Evolutionary conservation across 768 basidiomycete species (phyloP).

Genomic region (Boletus edulis): DNA sequence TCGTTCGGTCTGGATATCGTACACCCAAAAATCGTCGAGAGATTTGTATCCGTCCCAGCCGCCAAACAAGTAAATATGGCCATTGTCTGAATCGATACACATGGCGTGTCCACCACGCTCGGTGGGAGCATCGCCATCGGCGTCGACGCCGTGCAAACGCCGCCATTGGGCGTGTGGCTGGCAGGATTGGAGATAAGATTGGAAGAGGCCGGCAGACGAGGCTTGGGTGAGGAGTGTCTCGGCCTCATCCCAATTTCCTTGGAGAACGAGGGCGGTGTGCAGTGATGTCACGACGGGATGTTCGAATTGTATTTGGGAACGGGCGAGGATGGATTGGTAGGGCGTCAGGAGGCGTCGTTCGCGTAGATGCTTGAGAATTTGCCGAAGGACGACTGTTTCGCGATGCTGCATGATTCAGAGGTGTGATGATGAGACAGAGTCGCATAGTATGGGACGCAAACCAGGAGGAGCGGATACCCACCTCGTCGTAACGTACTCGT

Average conservation of each 20-base stretch:
- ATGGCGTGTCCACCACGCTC: conserved; percentile 78
- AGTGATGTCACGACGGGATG: conserved; percentile 69
- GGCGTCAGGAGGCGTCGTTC: conserved; percentile 70
- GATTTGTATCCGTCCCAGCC: conserved; percentile 75
- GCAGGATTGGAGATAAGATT: conserved; percentile 49
- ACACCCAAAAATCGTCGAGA: conserved; percentile 79
- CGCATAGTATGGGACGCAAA: neutral
- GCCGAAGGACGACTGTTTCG: conserved; percentile 62
- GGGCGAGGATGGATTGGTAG: conserved; percentile 34
- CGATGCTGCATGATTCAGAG: conserved; percentile 46
- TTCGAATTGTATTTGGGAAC: conserved; percentile 39
- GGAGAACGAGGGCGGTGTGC: conserved; percentile 60
- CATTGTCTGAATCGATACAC: conserved; percentile 67
- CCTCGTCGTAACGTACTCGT: conserved; percentile 58
- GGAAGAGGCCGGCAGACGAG: conserved; percentile 58
- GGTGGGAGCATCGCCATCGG: conserved; percentile 61
- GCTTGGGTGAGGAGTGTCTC: conserved; percentile 52
- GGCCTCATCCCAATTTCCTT: conserved; percentile 59
- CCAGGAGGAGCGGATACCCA: conserved; percentile 29
- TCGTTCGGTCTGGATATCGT: conserved; percentile 52
- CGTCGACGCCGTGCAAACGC: conserved; percentile 55
- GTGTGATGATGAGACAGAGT: neutral
- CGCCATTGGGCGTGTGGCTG: conserved; percentile 64
- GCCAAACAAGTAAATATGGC: conserved; percentile 71
- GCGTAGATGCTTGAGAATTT: conserved; percentile 56